These are phyloP conservation scores for Colletotrichum sp. DNA, from an alignment of 2,329 filamentous ascomycete species.

Conservation along the genomic window DNA sequence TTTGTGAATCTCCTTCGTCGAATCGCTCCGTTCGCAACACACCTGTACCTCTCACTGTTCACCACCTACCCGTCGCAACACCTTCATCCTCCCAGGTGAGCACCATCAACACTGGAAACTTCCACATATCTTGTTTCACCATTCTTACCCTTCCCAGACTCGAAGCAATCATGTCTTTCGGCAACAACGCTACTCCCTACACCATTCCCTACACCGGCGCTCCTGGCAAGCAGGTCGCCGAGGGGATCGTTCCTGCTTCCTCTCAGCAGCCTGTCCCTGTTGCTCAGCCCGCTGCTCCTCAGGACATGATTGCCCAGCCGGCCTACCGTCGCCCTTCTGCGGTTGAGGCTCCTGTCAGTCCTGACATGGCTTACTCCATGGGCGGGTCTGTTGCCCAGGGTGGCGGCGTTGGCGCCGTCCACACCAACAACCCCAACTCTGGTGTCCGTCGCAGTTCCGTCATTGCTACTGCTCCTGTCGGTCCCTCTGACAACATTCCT, in stretches of 20 bases:
- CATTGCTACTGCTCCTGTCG: not conserved
- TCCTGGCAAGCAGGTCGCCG: slow-evolving; percentile 23
- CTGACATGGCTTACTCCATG: not conserved
- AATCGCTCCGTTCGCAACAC: not conserved
- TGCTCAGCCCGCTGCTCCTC: not conserved
- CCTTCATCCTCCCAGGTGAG: not conserved
- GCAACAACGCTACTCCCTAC: slow-evolving; percentile 27
- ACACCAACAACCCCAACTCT: not conserved
- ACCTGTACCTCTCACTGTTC: not conserved
- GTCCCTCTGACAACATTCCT: not conserved
- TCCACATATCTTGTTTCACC: not conserved
- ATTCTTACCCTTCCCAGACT: not conserved
- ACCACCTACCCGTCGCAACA: not conserved
- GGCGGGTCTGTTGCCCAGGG: not conserved
- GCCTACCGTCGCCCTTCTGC: not conserved
- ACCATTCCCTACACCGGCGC: slow-evolving; percentile 31
- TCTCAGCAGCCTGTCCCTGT: not conserved
- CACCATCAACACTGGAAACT: not conserved
- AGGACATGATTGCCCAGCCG: not conserved
- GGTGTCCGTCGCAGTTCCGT: not conserved
- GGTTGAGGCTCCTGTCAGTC: not conserved
- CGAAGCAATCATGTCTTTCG: not conserved
- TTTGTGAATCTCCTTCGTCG: not conserved
- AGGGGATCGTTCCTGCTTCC: slow-evolving; percentile 11
- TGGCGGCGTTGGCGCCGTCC: not conserved